A percentile compares a stretch with the other conserved stretches of the same genome.
These are phyloP conservation scores for Musa troglodytarum DNA, from an alignment of 176 grass and related monocot species.

Conservation along the genomic window DNA sequence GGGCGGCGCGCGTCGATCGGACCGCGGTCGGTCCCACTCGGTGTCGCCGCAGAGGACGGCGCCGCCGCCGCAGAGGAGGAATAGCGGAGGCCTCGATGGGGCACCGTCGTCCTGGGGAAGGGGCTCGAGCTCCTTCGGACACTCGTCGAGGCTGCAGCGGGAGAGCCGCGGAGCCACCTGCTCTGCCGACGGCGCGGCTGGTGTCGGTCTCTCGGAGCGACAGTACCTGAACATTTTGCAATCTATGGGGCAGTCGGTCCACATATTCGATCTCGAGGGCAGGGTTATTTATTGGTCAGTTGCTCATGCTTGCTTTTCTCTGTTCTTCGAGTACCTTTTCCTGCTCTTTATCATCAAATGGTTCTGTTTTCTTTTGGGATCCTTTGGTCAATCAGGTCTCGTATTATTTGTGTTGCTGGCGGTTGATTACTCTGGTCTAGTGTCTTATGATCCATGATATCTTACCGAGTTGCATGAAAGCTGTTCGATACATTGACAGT, in stretches of 20 bases:
- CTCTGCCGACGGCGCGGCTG: constrained; percentile 4
- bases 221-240: constrained; percentile 64
- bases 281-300: constrained; percentile 87
- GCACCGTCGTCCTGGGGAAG: constrained; percentile 8
- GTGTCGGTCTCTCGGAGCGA: constrained; percentile 45
- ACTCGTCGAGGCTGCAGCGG: constrained; percentile 50
- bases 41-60: constrained; percentile 48
- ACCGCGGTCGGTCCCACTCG: constrained; percentile 56
- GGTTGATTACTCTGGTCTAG: neutral
- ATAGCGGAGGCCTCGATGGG: neutral
- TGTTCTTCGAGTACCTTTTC: neutral
- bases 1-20: constrained; percentile 6
- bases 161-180: constrained; percentile 33
- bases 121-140: constrained; percentile 45
- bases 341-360: neutral
- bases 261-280: constrained; percentile 80
- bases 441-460: neutral
- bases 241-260: constrained; percentile 76
- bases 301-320: neutral
- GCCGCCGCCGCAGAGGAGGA: neutral
- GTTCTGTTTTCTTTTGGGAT: neutral
- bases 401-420: neutral
- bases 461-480: neutral
- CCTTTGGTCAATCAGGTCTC: constrained; percentile 1
- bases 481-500: neutral